phyloP scores from a whole-genome alignment of 2,329 filamentous ascomycete species.

The Thelonectria olida region DNA sequence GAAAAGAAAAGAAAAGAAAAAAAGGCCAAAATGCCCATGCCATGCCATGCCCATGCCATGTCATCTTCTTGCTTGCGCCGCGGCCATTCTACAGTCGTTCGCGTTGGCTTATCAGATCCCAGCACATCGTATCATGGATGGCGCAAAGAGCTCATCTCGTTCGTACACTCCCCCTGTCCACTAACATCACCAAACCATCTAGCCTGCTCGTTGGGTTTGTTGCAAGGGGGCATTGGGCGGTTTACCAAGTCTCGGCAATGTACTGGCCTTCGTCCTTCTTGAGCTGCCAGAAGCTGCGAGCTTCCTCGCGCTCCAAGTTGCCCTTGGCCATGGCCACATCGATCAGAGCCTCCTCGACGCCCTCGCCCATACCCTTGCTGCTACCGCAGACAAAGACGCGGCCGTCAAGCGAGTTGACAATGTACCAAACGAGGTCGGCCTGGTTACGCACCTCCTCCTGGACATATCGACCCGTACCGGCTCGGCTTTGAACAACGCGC shows the following conservation, averaged over 20 bases:
- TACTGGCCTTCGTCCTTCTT: slow-evolving; percentile 96
- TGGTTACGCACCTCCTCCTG: slow-evolving; percentile 94
- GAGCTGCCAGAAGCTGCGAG: slow-evolving; percentile 85
- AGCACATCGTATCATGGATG: slow-evolving; percentile 6
- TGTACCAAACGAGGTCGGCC: slow-evolving; percentile 97
- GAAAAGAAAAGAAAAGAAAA: neutral
- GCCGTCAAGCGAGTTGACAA: slow-evolving; percentile 95
- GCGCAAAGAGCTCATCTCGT: slow-evolving; percentile 8
- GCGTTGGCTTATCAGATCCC: slow-evolving; percentile 20
- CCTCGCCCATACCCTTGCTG: slow-evolving; percentile 96
- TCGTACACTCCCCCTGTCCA: neutral
- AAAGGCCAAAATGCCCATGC: slow-evolving; percentile 18
- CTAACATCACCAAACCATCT: too few species aligned
- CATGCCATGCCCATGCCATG: slow-evolving; percentile 14
- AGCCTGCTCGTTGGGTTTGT: neutral
- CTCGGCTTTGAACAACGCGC: slow-evolving; percentile 79
- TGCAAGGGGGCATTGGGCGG: neutral
- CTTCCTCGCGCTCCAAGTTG: slow-evolving; percentile 82
- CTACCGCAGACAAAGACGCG: slow-evolving; percentile 96
- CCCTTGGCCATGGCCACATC: slow-evolving; percentile 95
- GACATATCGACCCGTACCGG: slow-evolving; percentile 87
- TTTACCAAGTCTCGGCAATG: slow-evolving; percentile 82
- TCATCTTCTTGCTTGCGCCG: slow-evolving; percentile 32
- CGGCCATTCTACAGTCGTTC: slow-evolving; percentile 27
- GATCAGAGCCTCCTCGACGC: slow-evolving; percentile 86